These are phyloP conservation scores for Zymoseptoria pseudotritici DNA, from an alignment of 2,329 filamentous ascomycete species.

Conservation along the genomic window DNA sequence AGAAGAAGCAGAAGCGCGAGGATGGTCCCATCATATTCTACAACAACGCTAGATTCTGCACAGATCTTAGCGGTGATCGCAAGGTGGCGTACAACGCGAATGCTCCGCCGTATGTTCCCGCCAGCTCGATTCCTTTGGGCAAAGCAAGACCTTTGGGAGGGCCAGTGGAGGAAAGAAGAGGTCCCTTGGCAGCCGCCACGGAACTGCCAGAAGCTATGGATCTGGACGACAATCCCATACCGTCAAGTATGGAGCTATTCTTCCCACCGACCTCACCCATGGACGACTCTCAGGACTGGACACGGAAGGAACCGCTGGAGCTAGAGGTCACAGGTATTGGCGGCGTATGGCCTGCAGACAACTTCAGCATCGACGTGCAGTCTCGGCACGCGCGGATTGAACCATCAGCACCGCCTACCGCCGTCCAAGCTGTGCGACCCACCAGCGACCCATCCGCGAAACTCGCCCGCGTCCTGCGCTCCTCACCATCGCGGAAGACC, in stretches of 20 bases:
- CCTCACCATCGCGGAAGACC: too few species aligned
- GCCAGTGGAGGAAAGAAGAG: constrained; percentile 23
- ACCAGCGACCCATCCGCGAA: constrained; percentile 10
- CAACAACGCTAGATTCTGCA: constrained; percentile 70
- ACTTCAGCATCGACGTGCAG: constrained; percentile 47
- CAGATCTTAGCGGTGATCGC: constrained; percentile 65
- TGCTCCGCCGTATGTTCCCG: constrained; percentile 16
- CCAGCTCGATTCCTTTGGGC: neutral
- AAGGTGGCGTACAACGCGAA: constrained; percentile 9
- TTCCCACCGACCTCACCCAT: constrained; percentile 32
- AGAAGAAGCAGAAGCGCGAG: constrained; percentile 46
- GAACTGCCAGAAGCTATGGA: constrained; percentile 30
- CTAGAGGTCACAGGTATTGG: constrained; percentile 50
- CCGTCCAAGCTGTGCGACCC: constrained; percentile 5
- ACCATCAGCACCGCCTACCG: too few species aligned
- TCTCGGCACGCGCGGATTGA: constrained; percentile 20
- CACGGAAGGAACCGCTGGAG: constrained; percentile 25
- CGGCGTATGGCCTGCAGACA: constrained; percentile 52
- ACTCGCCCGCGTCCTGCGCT: constrained; percentile 29
- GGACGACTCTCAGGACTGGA: constrained; percentile 3
- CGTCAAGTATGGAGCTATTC: constrained; percentile 28
- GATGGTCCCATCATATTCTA: constrained; percentile 80
- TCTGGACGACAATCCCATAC: constrained; percentile 31
- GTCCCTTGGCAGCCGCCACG: constrained; percentile 22
- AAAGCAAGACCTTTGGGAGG: neutral